Percentiles rank a stretch among this genome's conserved stretches.
Conservation (phyloP, 192 early-diverging fungal genomes). For the Coemansia sp. region DNA sequence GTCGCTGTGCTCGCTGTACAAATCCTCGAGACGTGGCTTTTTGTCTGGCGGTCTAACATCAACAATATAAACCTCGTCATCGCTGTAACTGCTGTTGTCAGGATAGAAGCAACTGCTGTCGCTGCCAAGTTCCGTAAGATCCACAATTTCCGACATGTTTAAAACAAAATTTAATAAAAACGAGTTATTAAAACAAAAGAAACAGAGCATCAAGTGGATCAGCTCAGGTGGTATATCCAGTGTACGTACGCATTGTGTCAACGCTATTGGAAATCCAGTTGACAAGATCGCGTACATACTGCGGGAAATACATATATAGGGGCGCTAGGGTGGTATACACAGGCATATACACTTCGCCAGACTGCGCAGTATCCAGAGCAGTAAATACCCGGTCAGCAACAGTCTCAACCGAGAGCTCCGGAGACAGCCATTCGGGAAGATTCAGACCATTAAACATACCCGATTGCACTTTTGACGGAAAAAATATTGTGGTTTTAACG, state of each 20-base stretch:
- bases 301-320: slow-evolving; percentile 28
- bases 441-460: slow-evolving; percentile 71
- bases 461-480: slow-evolving; percentile 68
- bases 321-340: slow-evolving; percentile 20
- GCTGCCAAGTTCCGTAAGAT: slow-evolving; percentile 26
- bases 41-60: slow-evolving; percentile 1
- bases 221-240: slow-evolving; percentile 8
- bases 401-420: slow-evolving; percentile 54
- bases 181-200: not conserved
- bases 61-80: slow-evolving; percentile 14
- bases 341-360: slow-evolving; percentile 51
- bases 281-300: slow-evolving; percentile 5
- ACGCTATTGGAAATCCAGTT: slow-evolving; percentile 28
- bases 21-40: slow-evolving; percentile 11
- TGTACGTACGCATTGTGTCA: slow-evolving; percentile 37
- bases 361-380: slow-evolving; percentile 54
- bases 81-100: slow-evolving; percentile 4
- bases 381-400: slow-evolving; percentile 60
- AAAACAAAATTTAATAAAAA: not conserved
- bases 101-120: not conserved
- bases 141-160: slow-evolving; percentile 11
- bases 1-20: not conserved
- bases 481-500: slow-evolving; percentile 61
- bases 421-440: slow-evolving; percentile 62
- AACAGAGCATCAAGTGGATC: not conserved